Percentiles rank a stretch among this genome's conserved stretches.
phyloP scores from a whole-genome alignment of 2,329 filamentous ascomycete species.

The Epichloe hybrida region DNA sequence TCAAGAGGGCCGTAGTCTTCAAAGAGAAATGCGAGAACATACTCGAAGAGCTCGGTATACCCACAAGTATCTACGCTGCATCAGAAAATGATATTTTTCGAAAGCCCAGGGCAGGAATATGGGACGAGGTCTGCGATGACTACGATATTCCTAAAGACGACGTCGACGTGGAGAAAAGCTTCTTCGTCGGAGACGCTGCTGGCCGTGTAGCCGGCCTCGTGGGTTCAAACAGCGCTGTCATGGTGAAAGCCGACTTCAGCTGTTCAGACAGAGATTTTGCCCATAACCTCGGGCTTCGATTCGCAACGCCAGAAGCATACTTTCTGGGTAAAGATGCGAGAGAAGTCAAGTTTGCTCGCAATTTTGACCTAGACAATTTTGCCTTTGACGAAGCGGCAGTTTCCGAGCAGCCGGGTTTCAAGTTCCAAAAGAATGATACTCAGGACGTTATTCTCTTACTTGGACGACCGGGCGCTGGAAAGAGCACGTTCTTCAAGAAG shows the following conservation, averaged over 20 bases:
- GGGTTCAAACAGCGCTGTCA: constrained; percentile 12
- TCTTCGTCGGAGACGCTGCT: constrained; percentile 85
- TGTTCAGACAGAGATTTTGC: constrained; percentile 69
- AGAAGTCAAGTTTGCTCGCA: constrained; percentile 42
- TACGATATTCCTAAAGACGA: constrained; percentile 41
- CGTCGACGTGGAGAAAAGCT: constrained; percentile 56
- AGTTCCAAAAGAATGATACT: constrained; percentile 51
- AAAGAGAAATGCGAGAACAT: constrained; percentile 66
- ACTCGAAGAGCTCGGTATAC: constrained; percentile 58
- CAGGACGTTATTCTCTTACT: constrained; percentile 74
- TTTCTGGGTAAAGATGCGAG: constrained; percentile 58
- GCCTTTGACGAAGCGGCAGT: constrained; percentile 21
- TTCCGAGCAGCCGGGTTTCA: constrained; percentile 16
- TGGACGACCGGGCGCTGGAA: constrained; percentile 79
- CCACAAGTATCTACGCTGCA: constrained; percentile 72
- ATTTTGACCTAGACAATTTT: constrained; percentile 57
- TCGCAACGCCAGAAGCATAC: constrained; percentile 82
- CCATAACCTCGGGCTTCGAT: constrained; percentile 66
- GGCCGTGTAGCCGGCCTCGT: constrained; percentile 35
- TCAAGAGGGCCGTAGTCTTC: constrained; percentile 61
- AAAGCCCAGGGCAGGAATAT: constrained; percentile 85
- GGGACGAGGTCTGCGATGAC: constrained; percentile 49
- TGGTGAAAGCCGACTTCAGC: constrained; percentile 43
- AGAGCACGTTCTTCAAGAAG: constrained; percentile 80
- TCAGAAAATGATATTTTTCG: constrained; percentile 70